Conservation (phyloP, 139 green algal species). For the Coccomyxa sp. region DNA sequence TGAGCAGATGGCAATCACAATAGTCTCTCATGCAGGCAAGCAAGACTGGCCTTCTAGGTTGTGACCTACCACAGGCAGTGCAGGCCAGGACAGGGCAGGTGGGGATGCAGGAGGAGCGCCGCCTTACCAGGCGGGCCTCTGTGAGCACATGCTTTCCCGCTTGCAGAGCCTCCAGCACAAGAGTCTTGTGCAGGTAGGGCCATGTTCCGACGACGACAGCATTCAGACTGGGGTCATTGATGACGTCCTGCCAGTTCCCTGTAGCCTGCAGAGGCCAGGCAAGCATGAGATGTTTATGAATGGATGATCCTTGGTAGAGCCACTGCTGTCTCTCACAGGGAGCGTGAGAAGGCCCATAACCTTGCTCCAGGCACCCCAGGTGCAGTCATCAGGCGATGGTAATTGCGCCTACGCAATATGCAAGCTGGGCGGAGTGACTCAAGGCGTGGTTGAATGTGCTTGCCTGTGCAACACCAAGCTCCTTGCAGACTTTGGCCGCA, state of each 20-base stretch:
- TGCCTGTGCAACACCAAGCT: constrained; percentile 17
- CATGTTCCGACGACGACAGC: constrained; percentile 37
- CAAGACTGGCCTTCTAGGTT: too few species aligned
- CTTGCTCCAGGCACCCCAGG: too few species aligned
- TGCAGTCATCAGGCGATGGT: too few species aligned
- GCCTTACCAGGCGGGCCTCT: constrained; percentile 33
- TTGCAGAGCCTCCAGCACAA: constrained; percentile 17
- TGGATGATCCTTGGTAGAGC: neutral
- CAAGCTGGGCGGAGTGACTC: neutral
- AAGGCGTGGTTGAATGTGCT: neutral
- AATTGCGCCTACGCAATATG: too few species aligned
- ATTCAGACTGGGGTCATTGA: constrained; percentile 18
- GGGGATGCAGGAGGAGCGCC: too few species aligned
- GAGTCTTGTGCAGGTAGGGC: constrained; percentile 24
- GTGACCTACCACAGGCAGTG: too few species aligned
- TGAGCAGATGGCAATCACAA: too few species aligned
- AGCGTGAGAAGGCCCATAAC: too few species aligned
- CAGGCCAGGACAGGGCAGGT: too few species aligned
- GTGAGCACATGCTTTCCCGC: constrained; percentile 40
- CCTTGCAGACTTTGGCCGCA: constrained; percentile 2
- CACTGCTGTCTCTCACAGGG: too few species aligned
- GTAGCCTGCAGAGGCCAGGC: constrained; percentile 7
- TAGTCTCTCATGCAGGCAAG: too few species aligned
- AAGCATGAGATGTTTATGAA: neutral
- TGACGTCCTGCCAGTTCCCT: constrained; percentile 19